These are phyloP conservation scores for Myrmaecium sp. DNA, from an alignment of 2,329 filamentous ascomycete species.

Conservation along the genomic window DNA sequence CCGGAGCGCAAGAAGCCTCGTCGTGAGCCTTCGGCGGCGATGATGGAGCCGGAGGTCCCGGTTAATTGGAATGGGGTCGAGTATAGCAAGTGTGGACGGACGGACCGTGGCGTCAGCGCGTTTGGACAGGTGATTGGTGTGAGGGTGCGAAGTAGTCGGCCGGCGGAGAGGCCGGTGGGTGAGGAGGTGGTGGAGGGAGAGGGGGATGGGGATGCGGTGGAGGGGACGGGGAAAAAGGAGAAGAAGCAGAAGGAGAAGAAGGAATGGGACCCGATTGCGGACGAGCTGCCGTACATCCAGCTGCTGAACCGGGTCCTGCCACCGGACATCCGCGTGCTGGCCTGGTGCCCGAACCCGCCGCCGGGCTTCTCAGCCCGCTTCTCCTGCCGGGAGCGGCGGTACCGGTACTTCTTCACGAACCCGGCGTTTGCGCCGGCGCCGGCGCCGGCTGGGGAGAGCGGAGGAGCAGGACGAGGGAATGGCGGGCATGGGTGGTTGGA, in stretches of 20 bases:
- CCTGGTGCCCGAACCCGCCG: slow-evolving; percentile 79
- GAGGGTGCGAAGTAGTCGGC: slow-evolving; percentile 62
- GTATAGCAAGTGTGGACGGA: slow-evolving; percentile 90
- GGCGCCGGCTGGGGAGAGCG: slow-evolving; percentile 30
- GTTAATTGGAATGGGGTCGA: slow-evolving; percentile 72
- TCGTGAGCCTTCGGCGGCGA: slow-evolving; percentile 14
- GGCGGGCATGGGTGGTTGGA: slow-evolving; percentile 88
- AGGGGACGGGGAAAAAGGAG: slow-evolving; percentile 6
- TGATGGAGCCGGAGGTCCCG: slow-evolving; percentile 22
- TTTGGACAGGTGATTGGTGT: slow-evolving; percentile 91
- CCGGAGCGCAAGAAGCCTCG: slow-evolving; percentile 18
- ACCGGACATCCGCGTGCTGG: slow-evolving; percentile 73
- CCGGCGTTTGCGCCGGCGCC: slow-evolving; percentile 63
- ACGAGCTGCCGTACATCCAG: slow-evolving; percentile 72
- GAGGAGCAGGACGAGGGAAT: slow-evolving; percentile 24
- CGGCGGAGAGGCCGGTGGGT: slow-evolving; percentile 16
- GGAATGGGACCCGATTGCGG: slow-evolving; percentile 48
- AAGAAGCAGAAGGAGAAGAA: slow-evolving; percentile 21
- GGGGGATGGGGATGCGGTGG: not conserved
- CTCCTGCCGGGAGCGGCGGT: slow-evolving; percentile 77
- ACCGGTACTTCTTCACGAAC: slow-evolving; percentile 96
- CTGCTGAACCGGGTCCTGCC: slow-evolving; percentile 79
- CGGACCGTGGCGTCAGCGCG: slow-evolving; percentile 83
- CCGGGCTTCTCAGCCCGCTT: slow-evolving; percentile 76
- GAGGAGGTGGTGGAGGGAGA: slow-evolving; percentile 4